Conservation (phyloP, 768 basidiomycete genomes). For the Hemileccinum rubropunctum region DNA sequence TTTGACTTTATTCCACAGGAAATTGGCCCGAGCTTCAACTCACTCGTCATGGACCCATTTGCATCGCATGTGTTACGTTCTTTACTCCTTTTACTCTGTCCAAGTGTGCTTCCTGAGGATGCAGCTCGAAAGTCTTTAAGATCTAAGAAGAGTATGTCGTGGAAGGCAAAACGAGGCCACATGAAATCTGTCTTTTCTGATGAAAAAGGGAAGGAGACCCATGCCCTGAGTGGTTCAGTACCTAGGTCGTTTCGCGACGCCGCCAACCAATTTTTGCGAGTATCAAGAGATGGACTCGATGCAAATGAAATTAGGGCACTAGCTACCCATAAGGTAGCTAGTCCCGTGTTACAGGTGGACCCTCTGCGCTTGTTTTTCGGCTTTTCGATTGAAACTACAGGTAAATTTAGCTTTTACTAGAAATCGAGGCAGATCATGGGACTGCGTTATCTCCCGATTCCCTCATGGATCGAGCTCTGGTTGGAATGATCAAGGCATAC, state of each 20-base stretch:
- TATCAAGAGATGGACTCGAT: constrained; percentile 49
- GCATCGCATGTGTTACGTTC: constrained; percentile 89
- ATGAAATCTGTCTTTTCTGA: constrained; percentile 76
- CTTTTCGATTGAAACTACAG: constrained; percentile 7
- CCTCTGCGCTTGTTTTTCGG: constrained; percentile 4
- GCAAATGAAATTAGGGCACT: constrained; percentile 76
- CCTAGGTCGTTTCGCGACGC: constrained; percentile 52
- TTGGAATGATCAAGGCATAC: constrained; percentile 66
- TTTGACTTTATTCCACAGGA: constrained; percentile 46
- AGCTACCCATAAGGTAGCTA: constrained; percentile 73
- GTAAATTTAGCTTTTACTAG: constrained; percentile 64
- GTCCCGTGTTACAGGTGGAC: constrained; percentile 70
- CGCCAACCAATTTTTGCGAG: constrained; percentile 45
- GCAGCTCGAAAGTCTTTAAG: constrained; percentile 47
- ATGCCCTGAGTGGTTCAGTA: constrained; percentile 20
- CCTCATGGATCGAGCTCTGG: constrained; percentile 77
- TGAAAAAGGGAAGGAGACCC: constrained; percentile 37
- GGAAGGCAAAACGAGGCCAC: constrained; percentile 76
- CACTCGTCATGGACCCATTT: constrained; percentile 79
- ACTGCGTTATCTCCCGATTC: constrained; percentile 60
- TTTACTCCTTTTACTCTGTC: constrained; percentile 74
- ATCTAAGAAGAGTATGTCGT: constrained; percentile 83
- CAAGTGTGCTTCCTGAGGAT: constrained; percentile 44
- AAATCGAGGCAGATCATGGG: constrained; percentile 72
- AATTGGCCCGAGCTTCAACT: constrained; percentile 57